A percentile compares a stretch with the other conserved stretches of the same genome.
Conservation (phyloP, 306 rosid species). For the Cicer arietinum region DNA sequence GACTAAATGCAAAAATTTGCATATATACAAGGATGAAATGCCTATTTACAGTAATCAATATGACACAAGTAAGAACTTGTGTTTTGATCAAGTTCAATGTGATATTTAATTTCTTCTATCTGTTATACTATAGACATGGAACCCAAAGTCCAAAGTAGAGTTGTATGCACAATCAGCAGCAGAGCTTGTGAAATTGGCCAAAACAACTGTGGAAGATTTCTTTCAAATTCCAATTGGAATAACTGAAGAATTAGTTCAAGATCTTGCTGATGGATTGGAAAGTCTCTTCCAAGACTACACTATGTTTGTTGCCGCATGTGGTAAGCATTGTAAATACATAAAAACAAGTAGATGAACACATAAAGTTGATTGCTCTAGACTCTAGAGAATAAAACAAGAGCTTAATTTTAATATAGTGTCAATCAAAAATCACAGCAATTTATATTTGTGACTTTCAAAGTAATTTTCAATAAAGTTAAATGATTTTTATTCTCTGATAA, state of each 20-base stretch:
- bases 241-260: constrained; percentile 71
- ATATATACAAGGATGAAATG: too few species aligned
- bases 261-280: constrained; percentile 80
- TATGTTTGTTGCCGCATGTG: constrained; percentile 81
- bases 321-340: constrained; percentile 47
- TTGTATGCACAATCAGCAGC: constrained; percentile 78
- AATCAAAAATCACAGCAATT: too few species aligned
- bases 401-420: too few species aligned
- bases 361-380: neutral
- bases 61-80: neutral
- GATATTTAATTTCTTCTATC: constrained; percentile 12
- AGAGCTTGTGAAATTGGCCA: constrained; percentile 65
- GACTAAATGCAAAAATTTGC: too few species aligned
- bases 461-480: too few species aligned
- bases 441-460: too few species aligned
- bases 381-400: neutral
- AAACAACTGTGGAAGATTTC: constrained; percentile 66
- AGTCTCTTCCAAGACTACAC: constrained; percentile 66
- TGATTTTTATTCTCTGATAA: too few species aligned
- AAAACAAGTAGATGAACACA: neutral
- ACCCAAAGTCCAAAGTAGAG: constrained; percentile 89
- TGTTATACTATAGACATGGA: constrained; percentile 76
- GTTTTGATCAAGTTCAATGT: neutral
- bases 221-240: constrained; percentile 80
- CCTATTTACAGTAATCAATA: too few species aligned